Conservation (phyloP, 371 early-diverging fungal genomes). For the Haplosporangium sp. region DNA sequence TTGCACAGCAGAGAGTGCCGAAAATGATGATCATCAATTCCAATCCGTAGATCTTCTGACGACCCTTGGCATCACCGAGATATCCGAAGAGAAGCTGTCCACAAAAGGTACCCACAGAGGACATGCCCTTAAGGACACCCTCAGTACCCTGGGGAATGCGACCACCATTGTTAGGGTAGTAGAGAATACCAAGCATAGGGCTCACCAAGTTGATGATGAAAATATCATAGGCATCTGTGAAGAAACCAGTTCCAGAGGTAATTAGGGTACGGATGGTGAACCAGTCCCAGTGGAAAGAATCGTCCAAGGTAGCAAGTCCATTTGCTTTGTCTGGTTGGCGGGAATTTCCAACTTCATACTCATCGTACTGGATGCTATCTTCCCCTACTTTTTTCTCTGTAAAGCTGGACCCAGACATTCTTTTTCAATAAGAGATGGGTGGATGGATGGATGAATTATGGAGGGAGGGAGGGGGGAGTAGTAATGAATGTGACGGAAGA, state of each 20-base stretch:
- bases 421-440: background rate
- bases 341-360: background rate
- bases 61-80: constrained; percentile 86
- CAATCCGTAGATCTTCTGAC: constrained; percentile 85
- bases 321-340: constrained; percentile 1
- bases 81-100: constrained; percentile 92
- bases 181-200: constrained; percentile 84
- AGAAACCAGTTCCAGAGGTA: constrained; percentile 40
- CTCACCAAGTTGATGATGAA: constrained; percentile 80
- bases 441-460: background rate
- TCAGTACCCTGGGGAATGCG: constrained; percentile 72
- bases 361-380: background rate
- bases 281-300: constrained; percentile 36
- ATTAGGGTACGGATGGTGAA: constrained; percentile 43
- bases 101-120: constrained; percentile 83
- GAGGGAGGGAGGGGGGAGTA: background rate
- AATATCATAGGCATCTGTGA: constrained; percentile 62
- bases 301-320: constrained; percentile 34
- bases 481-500: background rate
- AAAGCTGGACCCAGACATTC: background rate
- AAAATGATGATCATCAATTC: constrained; percentile 86
- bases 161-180: constrained; percentile 60
- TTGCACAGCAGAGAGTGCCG: constrained; percentile 80
- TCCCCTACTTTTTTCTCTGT: background rate
- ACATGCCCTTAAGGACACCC: constrained; percentile 83